Percentiles rank a stretch among this genome's conserved stretches.
These are phyloP conservation scores for Vararia minispora DNA, from an alignment of 768 basidiomycete species.

Conservation along the genomic window DNA sequence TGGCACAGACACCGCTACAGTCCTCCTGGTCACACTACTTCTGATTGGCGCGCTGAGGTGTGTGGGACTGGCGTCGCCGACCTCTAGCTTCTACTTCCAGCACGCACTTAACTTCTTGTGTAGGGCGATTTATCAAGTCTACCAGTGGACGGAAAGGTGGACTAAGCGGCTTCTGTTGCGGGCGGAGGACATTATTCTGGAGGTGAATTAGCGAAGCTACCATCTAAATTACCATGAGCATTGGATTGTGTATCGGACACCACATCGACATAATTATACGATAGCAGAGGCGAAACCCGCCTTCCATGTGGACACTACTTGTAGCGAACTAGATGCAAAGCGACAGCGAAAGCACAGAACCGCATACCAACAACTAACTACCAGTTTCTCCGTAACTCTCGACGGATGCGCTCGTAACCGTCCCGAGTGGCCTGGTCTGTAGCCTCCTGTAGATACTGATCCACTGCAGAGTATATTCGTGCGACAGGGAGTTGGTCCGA, in stretches of 20 bases:
- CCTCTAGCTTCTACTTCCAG: constrained; percentile 1
- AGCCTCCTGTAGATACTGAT: constrained; percentile 63
- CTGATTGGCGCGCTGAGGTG: constrained; percentile 55
- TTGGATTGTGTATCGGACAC: constrained; percentile 1
- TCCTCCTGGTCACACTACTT: constrained; percentile 51
- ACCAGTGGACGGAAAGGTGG: constrained; percentile 45
- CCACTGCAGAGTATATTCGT: constrained; percentile 60
- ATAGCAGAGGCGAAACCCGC: no score
- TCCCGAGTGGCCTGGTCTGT: constrained; percentile 40
- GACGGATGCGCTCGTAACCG: constrained; percentile 59
- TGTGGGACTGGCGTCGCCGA: constrained; percentile 14
- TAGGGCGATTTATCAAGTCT: constrained; percentile 66
- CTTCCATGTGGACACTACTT: no score
- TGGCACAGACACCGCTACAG: constrained; percentile 52
- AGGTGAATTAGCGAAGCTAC: constrained; percentile 53
- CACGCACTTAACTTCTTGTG: constrained; percentile 9
- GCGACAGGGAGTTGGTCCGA: constrained; percentile 73
- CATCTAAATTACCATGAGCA: constrained; percentile 12
- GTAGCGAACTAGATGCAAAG: background rate
- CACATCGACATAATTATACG: constrained; percentile 1
- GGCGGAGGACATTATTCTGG: constrained; percentile 73
- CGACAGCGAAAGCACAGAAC: background rate
- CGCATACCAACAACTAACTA: constrained; percentile 21
- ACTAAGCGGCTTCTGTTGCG: constrained; percentile 52
- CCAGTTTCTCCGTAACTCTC: constrained; percentile 64